Base-by-base conservation (phyloP, 2,329 filamentous ascomycete genomes). In the Ceratocystis variospora region DNA sequence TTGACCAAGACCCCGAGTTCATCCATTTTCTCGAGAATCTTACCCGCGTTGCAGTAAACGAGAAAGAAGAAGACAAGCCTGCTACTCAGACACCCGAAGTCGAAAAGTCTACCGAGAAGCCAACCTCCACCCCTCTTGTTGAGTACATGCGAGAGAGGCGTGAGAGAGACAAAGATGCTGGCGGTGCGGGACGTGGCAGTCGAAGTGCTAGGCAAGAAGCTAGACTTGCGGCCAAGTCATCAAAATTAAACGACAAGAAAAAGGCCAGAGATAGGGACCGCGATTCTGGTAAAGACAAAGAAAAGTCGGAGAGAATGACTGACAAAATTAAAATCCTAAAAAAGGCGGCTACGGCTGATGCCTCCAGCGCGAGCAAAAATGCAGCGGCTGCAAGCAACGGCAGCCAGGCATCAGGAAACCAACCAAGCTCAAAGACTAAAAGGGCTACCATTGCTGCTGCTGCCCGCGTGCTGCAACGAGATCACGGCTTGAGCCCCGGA, bases 1-100 rank as follows among this genome's bases (percentile, higher is more conserved):
- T 99, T 70, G 94, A 99, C 72, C 91, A 96, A 73, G 94, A 99
- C 72, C 86, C 90, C 0, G 94, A 97, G 71, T 99, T 96, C 71
- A 95, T 96, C 79, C 85, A 87, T 31, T 99, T 97, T 74, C 81
- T 99, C 6, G 89, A 95, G 74, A 88, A 84, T 65, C 81, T 97
- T 3, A 68, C 69, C 8, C 67, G 67, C 22, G 59, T 53, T 61
- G 95, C 77, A 0, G 71, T 77, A 4, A 82, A 79, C 63, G 80
- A 83, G n/a, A 71, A 74, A 10, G 78, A 81, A 17, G 74, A 75
- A 5, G 72, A 68, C 3, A 77, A 77, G 8, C 77, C 80, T 12
- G 69, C 76, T 12, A 81, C 81, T 50, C 75, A 80, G 2, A 81
- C 82, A 3, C 15, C 63, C 22, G 64, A 66, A 46, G 55, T 31